phyloP scores from a whole-genome alignment of 331 rosid genomes.

The Dryas integrifolia region DNA sequence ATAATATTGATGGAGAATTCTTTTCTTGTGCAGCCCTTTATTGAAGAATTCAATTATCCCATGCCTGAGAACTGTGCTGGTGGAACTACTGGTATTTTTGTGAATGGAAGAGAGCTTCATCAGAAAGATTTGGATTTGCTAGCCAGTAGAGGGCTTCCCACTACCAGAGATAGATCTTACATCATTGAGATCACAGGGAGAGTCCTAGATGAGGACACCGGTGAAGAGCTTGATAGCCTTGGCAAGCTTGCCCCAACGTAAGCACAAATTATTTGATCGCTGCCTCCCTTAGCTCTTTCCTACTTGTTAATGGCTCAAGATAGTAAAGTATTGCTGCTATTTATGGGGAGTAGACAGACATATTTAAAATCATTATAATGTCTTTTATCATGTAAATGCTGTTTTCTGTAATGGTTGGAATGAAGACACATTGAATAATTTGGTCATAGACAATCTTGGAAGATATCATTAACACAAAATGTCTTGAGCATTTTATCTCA shows the following conservation, averaged over 20 bases:
- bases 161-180: constrained; percentile 61
- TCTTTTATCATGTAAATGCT: neutral
- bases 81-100: constrained; percentile 70
- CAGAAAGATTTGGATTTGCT: constrained; percentile 79
- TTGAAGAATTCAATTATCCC: constrained; percentile 80
- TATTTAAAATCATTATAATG: neutral
- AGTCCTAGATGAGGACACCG: constrained; percentile 75
- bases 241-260: constrained; percentile 99
- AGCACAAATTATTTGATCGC: constrained; percentile 31
- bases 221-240: constrained; percentile 86
- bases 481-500: neutral
- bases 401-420: neutral
- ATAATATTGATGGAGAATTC: constrained; percentile 16
- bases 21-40: constrained; percentile 72
- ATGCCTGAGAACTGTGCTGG: constrained; percentile 77
- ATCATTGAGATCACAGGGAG: constrained; percentile 78
- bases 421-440: neutral
- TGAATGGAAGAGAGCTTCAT: constrained; percentile 90
- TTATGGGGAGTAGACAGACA: neutral
- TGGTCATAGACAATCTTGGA: neutral
- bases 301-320: constrained; percentile 11
- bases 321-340: neutral
- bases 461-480: neutral
- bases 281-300: constrained; percentile 15
- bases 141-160: constrained; percentile 76